Evolutionary conservation across 2,329 filamentous ascomycete species (phyloP).

Genomic region (Elsinoe australis): DNA sequence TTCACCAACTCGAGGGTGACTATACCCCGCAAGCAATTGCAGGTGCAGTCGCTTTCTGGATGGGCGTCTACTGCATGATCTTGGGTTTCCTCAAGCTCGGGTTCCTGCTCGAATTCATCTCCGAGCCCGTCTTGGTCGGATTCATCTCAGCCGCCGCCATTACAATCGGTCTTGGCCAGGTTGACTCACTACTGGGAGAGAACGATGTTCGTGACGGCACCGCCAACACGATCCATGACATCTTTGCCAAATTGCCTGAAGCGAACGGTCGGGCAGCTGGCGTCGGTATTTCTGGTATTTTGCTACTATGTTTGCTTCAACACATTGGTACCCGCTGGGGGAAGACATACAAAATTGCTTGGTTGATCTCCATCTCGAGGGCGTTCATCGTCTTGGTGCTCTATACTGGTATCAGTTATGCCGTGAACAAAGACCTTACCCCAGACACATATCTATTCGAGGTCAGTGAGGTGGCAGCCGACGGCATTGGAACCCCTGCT

Average conservation of each 20-base stretch:
- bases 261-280: conserved; percentile 53
- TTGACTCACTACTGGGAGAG: conserved; percentile 53
- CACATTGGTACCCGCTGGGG: conserved; percentile 54
- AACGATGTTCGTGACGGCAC: conserved; percentile 44
- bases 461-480: conserved; percentile 50
- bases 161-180: conserved; percentile 55
- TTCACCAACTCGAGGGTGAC: conserved; percentile 45
- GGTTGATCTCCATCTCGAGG: conserved; percentile 52
- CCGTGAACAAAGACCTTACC: conserved; percentile 48
- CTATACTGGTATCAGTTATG: conserved; percentile 57
- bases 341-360: conserved; percentile 49
- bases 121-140: conserved; percentile 55
- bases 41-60: conserved; percentile 55
- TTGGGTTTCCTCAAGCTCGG: conserved; percentile 56
- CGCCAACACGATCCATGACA: conserved; percentile 51
- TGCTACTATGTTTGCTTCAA: conserved; percentile 51
- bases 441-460: conserved; percentile 43
- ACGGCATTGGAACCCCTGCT: conserved; percentile 46
- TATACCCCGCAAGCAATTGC: conserved; percentile 51
- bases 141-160: conserved; percentile 61
- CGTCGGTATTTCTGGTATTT: conserved; percentile 51
- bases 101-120: conserved; percentile 59
- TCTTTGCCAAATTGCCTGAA: conserved; percentile 49
- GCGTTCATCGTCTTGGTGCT: conserved; percentile 54
- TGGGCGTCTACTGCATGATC: conserved; percentile 53